Percentiles rank a stretch among this genome's conserved stretches.
These are phyloP conservation scores for Tetrastigma voinierianum DNA, from an alignment of 164 flowering plant genomes.

Conservation along the genomic window DNA sequence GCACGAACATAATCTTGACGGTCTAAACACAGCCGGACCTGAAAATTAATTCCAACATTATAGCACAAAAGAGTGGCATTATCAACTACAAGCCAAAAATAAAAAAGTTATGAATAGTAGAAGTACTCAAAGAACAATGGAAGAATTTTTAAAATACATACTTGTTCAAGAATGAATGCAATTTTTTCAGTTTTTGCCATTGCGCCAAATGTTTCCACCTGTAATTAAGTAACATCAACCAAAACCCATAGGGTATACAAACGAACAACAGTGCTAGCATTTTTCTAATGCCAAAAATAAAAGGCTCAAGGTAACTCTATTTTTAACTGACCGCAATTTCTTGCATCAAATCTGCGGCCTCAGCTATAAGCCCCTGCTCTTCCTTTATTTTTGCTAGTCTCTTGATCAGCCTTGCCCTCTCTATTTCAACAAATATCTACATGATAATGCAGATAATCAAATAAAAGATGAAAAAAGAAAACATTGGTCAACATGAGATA, in stretches of 20 bases:
- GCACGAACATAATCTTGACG: slow-evolving; percentile 97
- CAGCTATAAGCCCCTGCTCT: slow-evolving; percentile 89
- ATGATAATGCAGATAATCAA: background rate
- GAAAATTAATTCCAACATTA: background rate
- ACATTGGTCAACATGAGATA: background rate
- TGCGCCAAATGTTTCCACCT: too few species aligned
- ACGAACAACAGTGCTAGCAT: background rate
- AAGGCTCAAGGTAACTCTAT: background rate
- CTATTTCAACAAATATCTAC: slow-evolving; percentile 95
- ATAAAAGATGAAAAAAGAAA: background rate
- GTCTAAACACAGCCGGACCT: slow-evolving; percentile 95
- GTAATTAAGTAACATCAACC: slow-evolving; percentile 25
- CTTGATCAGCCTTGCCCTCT: slow-evolving; percentile 90
- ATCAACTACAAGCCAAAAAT: background rate
- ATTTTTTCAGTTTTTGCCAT: slow-evolving; percentile 99
- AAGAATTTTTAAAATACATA: slow-evolving; percentile 23
- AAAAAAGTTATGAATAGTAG: background rate
- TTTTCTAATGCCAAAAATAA: background rate
- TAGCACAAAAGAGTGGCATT: background rate
- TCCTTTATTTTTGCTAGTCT: slow-evolving; percentile 95
- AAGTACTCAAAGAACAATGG: background rate
- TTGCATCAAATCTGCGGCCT: slow-evolving; percentile 99
- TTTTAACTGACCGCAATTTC: slow-evolving; percentile 78
- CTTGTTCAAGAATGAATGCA: slow-evolving; percentile 97
- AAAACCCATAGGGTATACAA: background rate